Base-by-base conservation (phyloP, 257 asterid species). In the Scutellaria galericulata region DNA sequence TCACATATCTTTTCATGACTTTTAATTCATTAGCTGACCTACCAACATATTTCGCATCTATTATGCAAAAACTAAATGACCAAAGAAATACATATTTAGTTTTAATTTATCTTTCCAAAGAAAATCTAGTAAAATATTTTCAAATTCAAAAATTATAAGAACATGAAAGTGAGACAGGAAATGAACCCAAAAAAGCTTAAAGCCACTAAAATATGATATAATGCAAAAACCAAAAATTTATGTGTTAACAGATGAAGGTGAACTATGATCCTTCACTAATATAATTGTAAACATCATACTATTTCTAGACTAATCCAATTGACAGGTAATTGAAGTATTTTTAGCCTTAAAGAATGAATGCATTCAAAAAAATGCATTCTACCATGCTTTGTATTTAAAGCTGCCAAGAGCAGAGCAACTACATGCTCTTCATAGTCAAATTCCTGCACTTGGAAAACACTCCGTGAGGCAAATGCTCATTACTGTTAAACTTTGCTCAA, bases 401-500 rank as follows among this genome's bases (percentile, higher is more conserved):
- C 69, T 63, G 18, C 56, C 39, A 54, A 41, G 11, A 51, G 50
- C 56, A 54, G 42, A 64, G 53, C 44, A 65, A 64, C 60, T 42
- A 42, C 41, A 4, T 24, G 7, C 51, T 7, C 44, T 42, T 31
- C 2, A 68, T 66, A 12, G 39, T 50, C 31, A 48, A 15, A 35
- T 62, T 63, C 45, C 39, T 71, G 22, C 20, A 48, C 31, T 10
- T 6, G 3, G 39, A 66, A 64, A 22, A 50, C 65, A 65, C 64
- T 14, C 52, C 74, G 50, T 0, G 48, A 31, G 41, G 45, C 6
- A 39, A 65, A 71, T 57, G 50, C 40, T 70, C 24, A 12, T 24
- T 14, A 61, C 72, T 45, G 47, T n/a, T 46, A 37, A 66, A 58
- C 69, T 18, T 68, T 40, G 42, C 64, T 64, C 27, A 52, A 68